A percentile compares a stretch with the other conserved stretches of the same genome.
Evolutionary conservation across 73 alveolate genomes (phyloP).

Genomic region (Uronychia binucleata): DNA sequence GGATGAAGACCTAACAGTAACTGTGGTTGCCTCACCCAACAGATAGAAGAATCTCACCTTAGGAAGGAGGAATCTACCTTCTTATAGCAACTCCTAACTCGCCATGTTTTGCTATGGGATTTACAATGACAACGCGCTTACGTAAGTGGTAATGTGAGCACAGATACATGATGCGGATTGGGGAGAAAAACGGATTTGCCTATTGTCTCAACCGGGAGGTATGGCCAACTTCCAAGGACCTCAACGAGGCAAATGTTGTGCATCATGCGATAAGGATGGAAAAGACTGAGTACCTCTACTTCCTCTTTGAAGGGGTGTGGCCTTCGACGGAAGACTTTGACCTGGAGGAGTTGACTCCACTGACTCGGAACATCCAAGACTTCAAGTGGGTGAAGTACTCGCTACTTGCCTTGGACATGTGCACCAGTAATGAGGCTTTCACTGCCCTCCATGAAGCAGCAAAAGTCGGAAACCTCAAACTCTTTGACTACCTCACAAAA

Average conservation of each 20-base stretch:
- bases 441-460: conserved; percentile 56
- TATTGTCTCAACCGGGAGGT: conserved; percentile 23
- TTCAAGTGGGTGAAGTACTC: conserved; percentile 6
- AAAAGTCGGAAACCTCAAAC: conserved; percentile 14
- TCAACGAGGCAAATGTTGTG: conserved; percentile 16
- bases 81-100: conserved; percentile 9
- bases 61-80: conserved; percentile 31
- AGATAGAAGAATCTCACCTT: conserved; percentile 17
- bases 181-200: conserved; percentile 11
- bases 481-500: conserved; percentile 21
- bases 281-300: conserved; percentile 15
- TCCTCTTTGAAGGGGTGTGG: conserved; percentile 23
- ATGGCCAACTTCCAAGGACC: conserved; percentile 1
- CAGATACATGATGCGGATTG: conserved; percentile 28
- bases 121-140: conserved; percentile 26
- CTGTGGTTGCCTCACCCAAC: not conserved
- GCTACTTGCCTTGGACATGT: conserved; percentile 14
- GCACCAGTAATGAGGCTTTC: conserved; percentile 16
- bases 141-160: not conserved
- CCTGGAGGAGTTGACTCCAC: conserved; percentile 6
- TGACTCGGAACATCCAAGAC: too few species aligned
- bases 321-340: not conserved
- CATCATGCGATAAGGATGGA: conserved; percentile 26
- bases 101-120: conserved; percentile 23
- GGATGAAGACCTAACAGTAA: too few species aligned